Percentiles rank a stretch among this genome's conserved stretches.
Evolutionary conservation across 306 rosid species (phyloP).

Genomic region (Prinsepia uniflora): DNA sequence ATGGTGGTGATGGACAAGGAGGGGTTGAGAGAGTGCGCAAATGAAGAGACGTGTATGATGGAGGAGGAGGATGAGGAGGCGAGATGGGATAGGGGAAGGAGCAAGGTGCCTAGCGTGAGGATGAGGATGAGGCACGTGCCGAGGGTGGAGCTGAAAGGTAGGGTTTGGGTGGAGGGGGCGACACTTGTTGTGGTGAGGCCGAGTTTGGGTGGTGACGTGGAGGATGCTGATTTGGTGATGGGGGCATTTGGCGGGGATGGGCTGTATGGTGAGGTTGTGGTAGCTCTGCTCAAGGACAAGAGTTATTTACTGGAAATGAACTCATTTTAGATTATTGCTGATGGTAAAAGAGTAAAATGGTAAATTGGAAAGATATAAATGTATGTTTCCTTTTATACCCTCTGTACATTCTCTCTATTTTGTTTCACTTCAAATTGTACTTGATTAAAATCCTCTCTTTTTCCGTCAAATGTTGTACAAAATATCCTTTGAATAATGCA

Average conservation of each 20-base stretch:
- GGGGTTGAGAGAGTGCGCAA: conserved; percentile 28
- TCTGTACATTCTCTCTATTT: background rate
- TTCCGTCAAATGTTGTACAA: background rate
- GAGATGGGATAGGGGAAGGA: conserved; percentile 25
- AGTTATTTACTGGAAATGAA: conserved; percentile 41
- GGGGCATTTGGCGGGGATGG: conserved; percentile 35
- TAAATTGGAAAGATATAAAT: background rate
- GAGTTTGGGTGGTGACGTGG: background rate
- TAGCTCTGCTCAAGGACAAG: conserved; percentile 29
- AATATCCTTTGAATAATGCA: too few relatives aligned
- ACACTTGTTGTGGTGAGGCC: conserved; percentile 49
- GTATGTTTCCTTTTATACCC: background rate
- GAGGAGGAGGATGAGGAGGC: conserved; percentile 2
- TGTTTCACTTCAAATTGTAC: background rate
- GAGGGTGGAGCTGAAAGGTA: conserved; percentile 29
- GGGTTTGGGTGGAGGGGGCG: conserved; percentile 35
- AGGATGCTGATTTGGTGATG: conserved; percentile 17
- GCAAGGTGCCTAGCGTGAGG: conserved; percentile 42
- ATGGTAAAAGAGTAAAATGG: background rate
- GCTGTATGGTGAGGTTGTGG: conserved; percentile 33
- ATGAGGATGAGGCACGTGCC: conserved; percentile 42
- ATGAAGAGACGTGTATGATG: background rate
- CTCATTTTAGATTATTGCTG: conserved; percentile 26
- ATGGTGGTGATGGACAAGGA: conserved; percentile 35
- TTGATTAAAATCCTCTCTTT: background rate